phyloP scores from a whole-genome alignment of 2,329 filamentous ascomycete species.

The Fusarium continuum region DNA sequence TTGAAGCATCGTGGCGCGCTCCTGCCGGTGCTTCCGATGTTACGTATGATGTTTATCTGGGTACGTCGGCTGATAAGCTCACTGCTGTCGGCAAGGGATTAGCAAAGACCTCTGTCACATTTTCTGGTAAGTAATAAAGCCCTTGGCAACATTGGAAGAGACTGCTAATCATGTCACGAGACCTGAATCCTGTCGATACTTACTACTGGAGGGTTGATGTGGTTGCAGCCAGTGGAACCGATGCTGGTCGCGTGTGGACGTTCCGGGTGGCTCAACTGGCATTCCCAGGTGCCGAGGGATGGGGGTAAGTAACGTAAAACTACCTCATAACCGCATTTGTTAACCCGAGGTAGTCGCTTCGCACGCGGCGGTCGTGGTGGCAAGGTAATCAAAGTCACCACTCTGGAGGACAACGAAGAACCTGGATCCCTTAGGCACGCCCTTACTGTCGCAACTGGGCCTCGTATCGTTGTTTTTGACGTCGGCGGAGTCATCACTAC shows the following conservation, averaged over 20 bases:
- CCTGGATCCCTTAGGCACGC: conserved; percentile 47
- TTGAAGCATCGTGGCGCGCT: neutral
- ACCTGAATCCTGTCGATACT: neutral
- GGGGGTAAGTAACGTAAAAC: conserved; percentile 35
- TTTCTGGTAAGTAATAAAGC: neutral
- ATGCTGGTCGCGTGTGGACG: neutral
- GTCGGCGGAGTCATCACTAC: conserved; percentile 58
- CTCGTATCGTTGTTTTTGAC: conserved; percentile 56
- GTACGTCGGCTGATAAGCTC: neutral
- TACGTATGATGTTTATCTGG: neutral
- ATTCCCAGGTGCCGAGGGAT: conserved; percentile 49
- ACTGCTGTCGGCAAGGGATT: neutral
- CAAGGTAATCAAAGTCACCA: conserved; percentile 48
- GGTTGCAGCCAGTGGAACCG: neutral
- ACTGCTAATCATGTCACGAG: neutral
- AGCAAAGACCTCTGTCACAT: neutral
- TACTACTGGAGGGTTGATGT: conserved; percentile 1
- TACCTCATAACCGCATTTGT: neutral
- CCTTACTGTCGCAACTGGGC: conserved; percentile 50
- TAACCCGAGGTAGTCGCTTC: conserved; percentile 33
- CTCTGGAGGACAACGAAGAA: conserved; percentile 42
- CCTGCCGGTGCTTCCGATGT: neutral
- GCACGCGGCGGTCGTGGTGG: conserved; percentile 48
- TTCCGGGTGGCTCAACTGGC: conserved; percentile 43
- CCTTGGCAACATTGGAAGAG: accelerated